Evolutionary conservation across 257 asterid species (phyloP), one percentile per base, ranked within the genome.

Genomic region (Lantana camara): DNA sequence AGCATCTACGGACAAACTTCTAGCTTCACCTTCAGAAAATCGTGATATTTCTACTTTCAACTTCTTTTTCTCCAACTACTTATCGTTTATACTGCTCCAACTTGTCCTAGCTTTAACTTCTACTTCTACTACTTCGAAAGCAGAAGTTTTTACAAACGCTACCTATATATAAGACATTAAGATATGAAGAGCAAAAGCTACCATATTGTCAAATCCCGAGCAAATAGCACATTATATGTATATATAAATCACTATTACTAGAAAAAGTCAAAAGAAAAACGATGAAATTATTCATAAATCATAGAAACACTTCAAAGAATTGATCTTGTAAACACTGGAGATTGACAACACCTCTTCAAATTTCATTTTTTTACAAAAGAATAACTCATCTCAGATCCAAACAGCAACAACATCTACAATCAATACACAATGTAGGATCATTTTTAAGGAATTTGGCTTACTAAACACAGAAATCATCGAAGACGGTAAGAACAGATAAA

Each of bases 371-470:
- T 60, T n/a, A 75, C 76, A 60, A 60, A 52, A 21, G 48, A 71
- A 67, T 42, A 29, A 27, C 27, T 29, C 63, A 21, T 11, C 55
- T 22, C 52, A 48, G 41, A 62, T 47, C 13, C 7, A 20, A 71
- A 61, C 40, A 55, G 5, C 57, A 73, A 9, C 29, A 52, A 9
- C 53, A 65, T 30, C 54, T 30, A 65, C 72, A 65, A 60, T 8
- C 16, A 59, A 41, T 49, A 64, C 61, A 61, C 52, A 73, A 37
- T 14, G 41, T 45, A 62, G 19, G 53, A 34, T 57, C 62, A 57
- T 30, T 23, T 50, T 21, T 30, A n/a, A 17, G 34, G 45, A 56
- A 21, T 12, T 52, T 14, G 38, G 7, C 2, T 7, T 3, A 1
- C 3, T 13, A 24, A 12, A 12, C 16, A 0, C 2, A 9, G 3